phyloP scores from a whole-genome alignment of 1,284 basidiomycete genomes.

The Rhodotorula sp. region DNA sequence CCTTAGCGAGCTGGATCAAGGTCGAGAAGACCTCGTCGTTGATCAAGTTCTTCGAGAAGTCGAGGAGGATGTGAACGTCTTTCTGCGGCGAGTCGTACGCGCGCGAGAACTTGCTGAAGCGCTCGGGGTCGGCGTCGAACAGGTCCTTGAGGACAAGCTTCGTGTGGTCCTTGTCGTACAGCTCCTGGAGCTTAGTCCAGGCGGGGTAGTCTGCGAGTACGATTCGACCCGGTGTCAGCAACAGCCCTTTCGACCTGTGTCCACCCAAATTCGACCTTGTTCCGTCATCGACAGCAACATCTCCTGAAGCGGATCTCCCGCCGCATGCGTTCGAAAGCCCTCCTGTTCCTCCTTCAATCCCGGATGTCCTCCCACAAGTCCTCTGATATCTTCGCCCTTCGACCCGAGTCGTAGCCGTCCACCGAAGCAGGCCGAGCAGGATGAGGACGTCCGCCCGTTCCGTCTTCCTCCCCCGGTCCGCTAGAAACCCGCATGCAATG shows the following conservation, averaged over 20 bases:
- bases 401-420: too few species aligned
- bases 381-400: too few species aligned
- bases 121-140: constrained; percentile 79
- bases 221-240: too few species aligned
- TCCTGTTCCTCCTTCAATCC: too few species aligned
- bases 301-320: too few species aligned
- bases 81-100: constrained; percentile 69
- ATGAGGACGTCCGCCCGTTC: too few species aligned
- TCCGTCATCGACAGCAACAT: constrained; percentile 1
- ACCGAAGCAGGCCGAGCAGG: constrained; percentile 14
- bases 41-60: constrained; percentile 96
- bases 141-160: constrained; percentile 84
- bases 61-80: constrained; percentile 78
- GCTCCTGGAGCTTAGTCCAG: constrained; percentile 86
- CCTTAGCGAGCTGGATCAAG: constrained; percentile 75
- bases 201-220: constrained; percentile 66
- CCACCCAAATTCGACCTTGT: too few species aligned
- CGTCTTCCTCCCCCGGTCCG: neutral
- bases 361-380: too few species aligned
- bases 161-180: constrained; percentile 72
- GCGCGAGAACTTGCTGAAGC: constrained; percentile 81
- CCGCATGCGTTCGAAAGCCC: too few species aligned
- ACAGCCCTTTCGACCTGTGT: neutral
- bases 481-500: neutral
- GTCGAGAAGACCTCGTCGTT: constrained; percentile 69